phyloP scores from a whole-genome alignment of 352 stramenopile genomes.

The Poterioochromonas sp. region DNA sequence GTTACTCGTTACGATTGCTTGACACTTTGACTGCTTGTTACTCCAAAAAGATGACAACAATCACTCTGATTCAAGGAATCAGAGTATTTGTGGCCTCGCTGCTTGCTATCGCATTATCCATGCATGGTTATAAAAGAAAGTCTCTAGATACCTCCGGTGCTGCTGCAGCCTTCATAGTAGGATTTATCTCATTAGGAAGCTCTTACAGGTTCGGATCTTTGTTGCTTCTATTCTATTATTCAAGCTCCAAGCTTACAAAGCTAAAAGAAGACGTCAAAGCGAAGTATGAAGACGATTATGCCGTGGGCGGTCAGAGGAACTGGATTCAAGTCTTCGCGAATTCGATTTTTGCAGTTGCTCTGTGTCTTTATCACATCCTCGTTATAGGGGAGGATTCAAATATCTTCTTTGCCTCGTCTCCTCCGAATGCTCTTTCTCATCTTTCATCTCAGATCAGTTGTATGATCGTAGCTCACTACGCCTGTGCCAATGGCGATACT shows the following conservation, averaged over 20 bases:
- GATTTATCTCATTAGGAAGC: conserved; percentile 27
- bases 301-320: conserved; percentile 61
- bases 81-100: not conserved
- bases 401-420: not conserved
- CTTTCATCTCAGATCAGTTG: conserved; percentile 34
- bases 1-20: too few species aligned
- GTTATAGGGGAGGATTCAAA: conserved; percentile 41
- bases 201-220: conserved; percentile 48
- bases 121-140: conserved; percentile 34
- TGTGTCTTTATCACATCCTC: conserved; percentile 43
- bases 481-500: conserved; percentile 80
- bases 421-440: not conserved
- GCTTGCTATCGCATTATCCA: conserved; percentile 2
- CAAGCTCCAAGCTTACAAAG: conserved; percentile 68
- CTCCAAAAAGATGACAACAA: too few species aligned
- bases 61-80: too few species aligned
- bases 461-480: conserved; percentile 80
- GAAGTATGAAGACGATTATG: conserved; percentile 44
- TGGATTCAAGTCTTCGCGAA: conserved; percentile 64
- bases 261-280: conserved; percentile 44
- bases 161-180: conserved; percentile 38
- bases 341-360: conserved; percentile 55
- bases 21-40: too few species aligned
- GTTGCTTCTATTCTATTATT: conserved; percentile 70
- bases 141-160: conserved; percentile 36